Base-by-base conservation (phyloP, 441 rosid species). In the Viola pubescens region DNA sequence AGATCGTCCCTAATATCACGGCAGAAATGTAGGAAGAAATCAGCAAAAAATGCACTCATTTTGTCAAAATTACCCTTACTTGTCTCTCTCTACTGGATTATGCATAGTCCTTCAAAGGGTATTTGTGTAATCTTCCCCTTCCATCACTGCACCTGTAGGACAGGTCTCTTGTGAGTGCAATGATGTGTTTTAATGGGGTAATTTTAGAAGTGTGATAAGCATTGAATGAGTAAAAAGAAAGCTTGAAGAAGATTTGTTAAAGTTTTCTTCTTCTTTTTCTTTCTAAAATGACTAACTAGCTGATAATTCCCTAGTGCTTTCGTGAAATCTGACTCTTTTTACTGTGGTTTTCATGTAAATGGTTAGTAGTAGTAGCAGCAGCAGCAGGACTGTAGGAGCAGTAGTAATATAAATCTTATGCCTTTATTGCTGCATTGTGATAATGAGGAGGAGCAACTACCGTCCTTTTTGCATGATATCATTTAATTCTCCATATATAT, bases 11-110 rank as follows among this genome's bases (percentile, higher is more conserved):
- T 75, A 64, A 44, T 71, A 66, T 71, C 77, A 69, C 79, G 88
- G 87, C 94, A 68, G 66, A 66, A 66, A 69, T 82, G 75, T 79
- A 66, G 91, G 87, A 47, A 26, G 3, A 26, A 1, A 26, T 26
- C 34, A 26, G 65, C 14, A 65, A 66, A 54, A 54, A 52, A 3
- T n/a, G 42, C 12, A 42, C 51, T 37, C 62, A 26, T 26, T 26
- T 26, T 26, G 34, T 26, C 34, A 42, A 12, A 13, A 50, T 26
- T 57, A 50, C 50, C 68, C 56, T 43, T 51, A 4, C 9, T 49
- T 8, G 9, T 50, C 10, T 56, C 11, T 40, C 10, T 56, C 11
- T 40, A n/a, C 12, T 37, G n/a, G 9, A 39, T 11, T 5, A 48
- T 52, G 56, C 49, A 40, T 40, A 54, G 40, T 46, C 54, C 4